Percentiles rank a stretch among this genome's conserved stretches.
phyloP scores from a whole-genome alignment of 2,329 filamentous ascomycete species.

The Trichophyton simii region DNA sequence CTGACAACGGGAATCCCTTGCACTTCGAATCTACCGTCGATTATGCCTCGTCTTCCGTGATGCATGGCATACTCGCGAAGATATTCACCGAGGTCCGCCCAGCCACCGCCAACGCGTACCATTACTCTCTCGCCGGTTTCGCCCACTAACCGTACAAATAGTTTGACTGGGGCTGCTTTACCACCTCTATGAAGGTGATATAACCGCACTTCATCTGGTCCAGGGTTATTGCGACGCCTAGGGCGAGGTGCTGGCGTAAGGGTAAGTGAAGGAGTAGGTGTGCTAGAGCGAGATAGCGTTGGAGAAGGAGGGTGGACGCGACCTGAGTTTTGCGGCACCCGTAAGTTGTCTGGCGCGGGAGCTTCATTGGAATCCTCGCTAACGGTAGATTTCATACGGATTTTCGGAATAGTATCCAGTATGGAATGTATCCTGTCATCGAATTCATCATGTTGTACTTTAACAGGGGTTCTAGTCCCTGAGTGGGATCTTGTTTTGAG shows the following conservation, averaged over 20 bases:
- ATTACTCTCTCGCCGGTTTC: slow-evolving; percentile 86
- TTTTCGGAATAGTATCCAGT: slow-evolving; percentile 64
- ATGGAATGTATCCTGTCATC: slow-evolving; percentile 71
- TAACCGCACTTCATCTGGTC: slow-evolving; percentile 52
- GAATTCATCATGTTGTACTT: slow-evolving; percentile 51
- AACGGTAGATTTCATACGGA: slow-evolving; percentile 52
- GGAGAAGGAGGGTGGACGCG: slow-evolving; percentile 21
- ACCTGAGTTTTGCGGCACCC: neutral
- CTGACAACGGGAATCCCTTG: slow-evolving; percentile 29
- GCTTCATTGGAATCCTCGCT: slow-evolving; percentile 26
- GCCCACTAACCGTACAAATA: slow-evolving; percentile 86
- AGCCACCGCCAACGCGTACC: slow-evolving; percentile 96
- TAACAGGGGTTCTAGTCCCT: slow-evolving; percentile 6
- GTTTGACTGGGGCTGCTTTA: slow-evolving; percentile 78
- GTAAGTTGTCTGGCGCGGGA: slow-evolving; percentile 16
- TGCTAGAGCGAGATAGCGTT: slow-evolving; percentile 37
- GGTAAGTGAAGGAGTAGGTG: slow-evolving; percentile 55
- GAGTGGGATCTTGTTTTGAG: neutral
- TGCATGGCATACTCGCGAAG: slow-evolving; percentile 86
- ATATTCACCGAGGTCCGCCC: slow-evolving; percentile 93
- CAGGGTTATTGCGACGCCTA: slow-evolving; percentile 20
- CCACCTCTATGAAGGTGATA: slow-evolving; percentile 82
- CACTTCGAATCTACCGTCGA: slow-evolving; percentile 45
- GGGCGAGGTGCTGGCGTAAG: slow-evolving; percentile 46
- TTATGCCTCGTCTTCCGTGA: slow-evolving; percentile 60